Conservation (phyloP, 2,329 filamentous ascomycete genomes). For the Colletotrichum noveboracense region DNA sequence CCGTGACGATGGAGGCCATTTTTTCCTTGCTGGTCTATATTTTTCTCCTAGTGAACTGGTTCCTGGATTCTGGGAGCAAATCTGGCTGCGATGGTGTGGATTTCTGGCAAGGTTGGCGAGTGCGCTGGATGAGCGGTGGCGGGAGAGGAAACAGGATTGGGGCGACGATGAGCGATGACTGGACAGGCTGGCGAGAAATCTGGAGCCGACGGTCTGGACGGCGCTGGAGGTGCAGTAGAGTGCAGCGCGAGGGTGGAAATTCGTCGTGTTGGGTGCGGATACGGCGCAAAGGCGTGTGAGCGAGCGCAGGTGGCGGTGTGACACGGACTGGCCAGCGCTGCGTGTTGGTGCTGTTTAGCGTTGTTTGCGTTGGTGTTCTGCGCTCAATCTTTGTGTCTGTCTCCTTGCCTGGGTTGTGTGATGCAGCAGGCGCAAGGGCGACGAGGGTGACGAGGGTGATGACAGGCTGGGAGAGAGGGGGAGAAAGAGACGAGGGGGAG, state of each 20-base stretch:
- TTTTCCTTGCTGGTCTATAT: not conserved
- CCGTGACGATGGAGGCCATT: slow-evolving; percentile 3
- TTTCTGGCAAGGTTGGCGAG: not conserved
- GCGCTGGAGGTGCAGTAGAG: not conserved
- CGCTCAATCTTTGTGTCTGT: not conserved
- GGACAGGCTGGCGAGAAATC: not conserved
- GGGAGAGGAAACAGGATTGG: not conserved
- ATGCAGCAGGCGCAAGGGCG: not conserved
- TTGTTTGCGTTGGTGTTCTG: not conserved
- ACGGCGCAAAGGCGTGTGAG: not conserved
- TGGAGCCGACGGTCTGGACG: not conserved
- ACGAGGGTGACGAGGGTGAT: not conserved
- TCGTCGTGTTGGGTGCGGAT: not conserved
- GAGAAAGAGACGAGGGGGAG: not conserved
- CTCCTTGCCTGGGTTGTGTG: not conserved
- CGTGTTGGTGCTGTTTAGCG: not conserved
- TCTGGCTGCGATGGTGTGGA: not conserved
- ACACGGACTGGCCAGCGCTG: not conserved
- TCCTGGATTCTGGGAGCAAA: not conserved
- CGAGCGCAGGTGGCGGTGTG: not conserved
- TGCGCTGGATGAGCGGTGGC: not conserved
- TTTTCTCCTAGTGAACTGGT: no score
- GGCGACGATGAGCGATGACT: not conserved
- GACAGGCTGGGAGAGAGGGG: not conserved
- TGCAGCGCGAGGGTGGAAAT: not conserved